Percentiles rank a stretch among this genome's conserved stretches.
Conservation (phyloP, 768 basidiomycete genomes). For the Lactarius indigo region DNA sequence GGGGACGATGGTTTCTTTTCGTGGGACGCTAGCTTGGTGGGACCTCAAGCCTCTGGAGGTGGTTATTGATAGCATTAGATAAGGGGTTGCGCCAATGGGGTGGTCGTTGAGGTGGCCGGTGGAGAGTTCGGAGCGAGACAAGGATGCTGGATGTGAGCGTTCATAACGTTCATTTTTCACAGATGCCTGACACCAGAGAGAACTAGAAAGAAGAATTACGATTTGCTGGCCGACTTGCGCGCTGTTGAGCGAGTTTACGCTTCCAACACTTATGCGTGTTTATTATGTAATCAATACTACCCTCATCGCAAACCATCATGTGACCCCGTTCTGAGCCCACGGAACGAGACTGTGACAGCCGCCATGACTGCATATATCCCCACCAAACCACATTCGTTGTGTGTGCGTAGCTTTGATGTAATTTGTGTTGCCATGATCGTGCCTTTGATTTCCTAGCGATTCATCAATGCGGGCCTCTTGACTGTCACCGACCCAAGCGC, state of each 20-base stretch:
- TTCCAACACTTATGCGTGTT: no score
- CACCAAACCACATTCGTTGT: no score
- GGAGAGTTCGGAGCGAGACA: constrained; percentile 22
- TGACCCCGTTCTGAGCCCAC: no score
- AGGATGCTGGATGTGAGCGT: constrained; percentile 14
- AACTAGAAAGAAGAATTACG: background rate
- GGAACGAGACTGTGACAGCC: no score
- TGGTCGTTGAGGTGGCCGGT: constrained; percentile 18
- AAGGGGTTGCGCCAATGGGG: constrained; percentile 25
- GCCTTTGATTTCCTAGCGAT: no score
- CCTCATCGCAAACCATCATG: no score
- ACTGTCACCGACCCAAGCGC: no score
- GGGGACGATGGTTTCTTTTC: constrained; percentile 50
- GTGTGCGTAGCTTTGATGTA: no score
- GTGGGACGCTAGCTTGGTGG: constrained; percentile 11
- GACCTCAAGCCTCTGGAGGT: constrained; percentile 14
- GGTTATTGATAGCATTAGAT: constrained; percentile 24
- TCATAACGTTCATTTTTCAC: constrained; percentile 22
- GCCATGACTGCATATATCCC: no score
- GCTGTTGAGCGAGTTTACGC: background rate
- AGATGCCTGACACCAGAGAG: constrained; percentile 27
- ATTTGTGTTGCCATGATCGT: no score
- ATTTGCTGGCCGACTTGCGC: constrained; percentile 3
- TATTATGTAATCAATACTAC: no score
- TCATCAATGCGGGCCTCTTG: no score